phyloP scores from a whole-genome alignment of 495 filamentous ascomycete species.

The Penicillium riverlandense region DNA sequence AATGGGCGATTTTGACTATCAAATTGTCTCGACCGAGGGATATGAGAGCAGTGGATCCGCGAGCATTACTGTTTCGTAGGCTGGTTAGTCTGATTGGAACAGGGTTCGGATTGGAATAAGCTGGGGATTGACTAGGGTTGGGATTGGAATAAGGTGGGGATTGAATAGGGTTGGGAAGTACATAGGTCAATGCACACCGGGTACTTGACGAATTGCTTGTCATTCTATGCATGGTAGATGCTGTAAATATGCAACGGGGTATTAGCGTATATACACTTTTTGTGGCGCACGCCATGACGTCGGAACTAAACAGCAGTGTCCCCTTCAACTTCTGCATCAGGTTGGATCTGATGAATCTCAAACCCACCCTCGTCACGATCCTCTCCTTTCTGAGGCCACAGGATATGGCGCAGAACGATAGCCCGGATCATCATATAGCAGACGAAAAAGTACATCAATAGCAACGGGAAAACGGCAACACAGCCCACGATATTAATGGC shows the following conservation, averaged over 20 bases:
- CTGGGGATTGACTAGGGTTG: no score
- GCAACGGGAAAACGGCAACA: slow-evolving; percentile 51
- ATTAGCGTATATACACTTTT: no score
- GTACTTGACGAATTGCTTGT: no score
- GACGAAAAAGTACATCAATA: slow-evolving; percentile 66
- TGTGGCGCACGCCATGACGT: neutral
- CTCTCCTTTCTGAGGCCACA: slow-evolving; percentile 69
- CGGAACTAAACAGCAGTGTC: neutral
- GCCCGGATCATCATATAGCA: slow-evolving; percentile 64
- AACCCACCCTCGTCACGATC: slow-evolving; percentile 57
- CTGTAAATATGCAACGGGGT: no score
- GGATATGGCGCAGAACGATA: slow-evolving; percentile 52
- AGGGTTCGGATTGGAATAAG: no score
- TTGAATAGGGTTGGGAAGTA: no score
- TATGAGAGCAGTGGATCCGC: slow-evolving; percentile 48
- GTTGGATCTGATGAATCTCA: slow-evolving; percentile 27
- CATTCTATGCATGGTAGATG: no score
- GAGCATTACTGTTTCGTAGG: slow-evolving; percentile 37
- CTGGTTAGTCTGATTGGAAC: no score
- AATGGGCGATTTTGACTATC: slow-evolving; percentile 50
- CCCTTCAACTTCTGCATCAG: slow-evolving; percentile 9
- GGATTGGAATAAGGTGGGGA: no score
- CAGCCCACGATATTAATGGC: slow-evolving; percentile 63
- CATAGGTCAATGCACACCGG: no score
- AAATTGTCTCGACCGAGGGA: slow-evolving; percentile 55